Base-by-base conservation (phyloP, 768 basidiomycete species). In the Suillus plorans region DNA sequence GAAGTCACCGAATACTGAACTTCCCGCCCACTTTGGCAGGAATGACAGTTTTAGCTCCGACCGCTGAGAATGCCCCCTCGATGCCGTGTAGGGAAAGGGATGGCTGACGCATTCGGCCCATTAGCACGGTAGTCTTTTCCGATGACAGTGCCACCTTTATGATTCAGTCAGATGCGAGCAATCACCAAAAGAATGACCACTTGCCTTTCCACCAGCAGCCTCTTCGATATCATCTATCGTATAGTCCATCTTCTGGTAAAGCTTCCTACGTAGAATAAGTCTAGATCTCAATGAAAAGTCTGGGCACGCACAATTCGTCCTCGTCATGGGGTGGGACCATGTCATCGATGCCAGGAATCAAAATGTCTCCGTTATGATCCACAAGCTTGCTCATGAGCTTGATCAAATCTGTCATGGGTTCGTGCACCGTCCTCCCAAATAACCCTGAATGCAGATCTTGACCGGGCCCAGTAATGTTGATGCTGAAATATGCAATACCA, bases 401-500 rank as follows among this genome's bases (percentile, higher is more conserved):
- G 73, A 97, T 82, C 60, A 97, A 87, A 73, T 97, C 96, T 0
- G 94, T 96, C 96, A 98, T 97, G 16, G 96, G 95, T 76, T 92
- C 91, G 72, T 93, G 89, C 25, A 94, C 91, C 39, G 86, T 88
- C 44, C 89, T 82, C 10, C 94, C 93, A 72, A 92, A 94, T 37
- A 89, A 82, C 62, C 96, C 96, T 45, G 94, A 95, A 77, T 99
- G 97, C 1, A 98, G 82, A 72, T 98, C 95, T 52, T 89, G 83
- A 22, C 81, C 88, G 4, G 97, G 96, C 5, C 97, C 97, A 4
- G 89, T 82, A 60, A 99, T 79, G 36, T 86, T 87, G 67, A 94
- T 79, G 68, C 88, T 89, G 84, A 90, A 95, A 82, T 97, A 98
- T 45, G 87, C 83, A 59, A 97, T 80, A 10, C 95, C 95, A 57